Conservation (phyloP, 2,329 filamentous ascomycete species). For the Myriosclerotinia curreyana region DNA sequence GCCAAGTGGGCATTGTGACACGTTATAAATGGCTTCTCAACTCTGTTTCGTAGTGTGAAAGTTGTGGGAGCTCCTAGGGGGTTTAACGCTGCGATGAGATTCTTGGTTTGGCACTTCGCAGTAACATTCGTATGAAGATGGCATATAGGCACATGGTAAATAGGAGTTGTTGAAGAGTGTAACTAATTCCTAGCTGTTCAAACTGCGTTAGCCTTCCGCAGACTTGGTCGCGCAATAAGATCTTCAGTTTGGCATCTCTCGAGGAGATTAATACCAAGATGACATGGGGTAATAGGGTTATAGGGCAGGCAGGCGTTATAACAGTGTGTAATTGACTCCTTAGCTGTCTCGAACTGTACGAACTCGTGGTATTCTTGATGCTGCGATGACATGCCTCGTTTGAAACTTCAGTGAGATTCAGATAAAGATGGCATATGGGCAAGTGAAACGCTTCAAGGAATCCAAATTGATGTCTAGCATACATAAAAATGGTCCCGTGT, state of each 20-base stretch:
- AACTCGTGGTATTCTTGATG: neutral
- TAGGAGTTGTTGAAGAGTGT: no score
- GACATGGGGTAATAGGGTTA: neutral
- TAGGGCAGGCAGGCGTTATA: neutral
- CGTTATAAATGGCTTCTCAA: no score
- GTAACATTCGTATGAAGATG: neutral
- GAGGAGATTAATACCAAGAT: neutral
- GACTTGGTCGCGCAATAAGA: neutral
- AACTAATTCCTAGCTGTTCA: accelerated
- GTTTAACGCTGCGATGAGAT: neutral
- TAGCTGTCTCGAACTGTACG: neutral
- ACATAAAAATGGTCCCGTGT: no score
- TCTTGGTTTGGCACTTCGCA: neutral
- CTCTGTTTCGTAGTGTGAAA: no score
- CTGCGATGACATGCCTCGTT: neutral
- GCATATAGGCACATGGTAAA: accelerated
- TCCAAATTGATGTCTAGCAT: neutral
- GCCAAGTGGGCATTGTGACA: neutral
- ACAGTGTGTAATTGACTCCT: neutral
- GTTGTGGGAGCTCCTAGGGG: neutral
- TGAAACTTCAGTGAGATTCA: neutral
- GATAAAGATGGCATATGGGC: neutral
- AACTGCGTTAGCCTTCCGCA: neutral
- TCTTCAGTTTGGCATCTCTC: accelerated
- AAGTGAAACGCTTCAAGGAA: no score